Percentiles rank a stretch among this genome's conserved stretches.
Conservation (phyloP, 306 rosid genomes). For the Begonia masoniana region DNA sequence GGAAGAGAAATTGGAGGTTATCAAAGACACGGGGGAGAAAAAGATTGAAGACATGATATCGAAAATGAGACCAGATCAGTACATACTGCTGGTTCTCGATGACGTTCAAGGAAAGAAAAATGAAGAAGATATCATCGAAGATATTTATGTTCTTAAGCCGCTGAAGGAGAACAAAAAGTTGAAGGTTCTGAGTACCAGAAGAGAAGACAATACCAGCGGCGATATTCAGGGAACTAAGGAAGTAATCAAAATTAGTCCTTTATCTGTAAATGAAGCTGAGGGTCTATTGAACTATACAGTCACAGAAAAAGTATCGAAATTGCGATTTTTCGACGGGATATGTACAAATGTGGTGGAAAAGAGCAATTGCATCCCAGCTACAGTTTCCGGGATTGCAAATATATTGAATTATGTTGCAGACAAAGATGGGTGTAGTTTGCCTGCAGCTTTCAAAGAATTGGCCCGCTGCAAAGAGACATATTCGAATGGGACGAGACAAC, state of each 20-base stretch:
- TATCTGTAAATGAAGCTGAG: neutral
- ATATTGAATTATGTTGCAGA: constrained; percentile 7
- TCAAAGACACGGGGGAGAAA: neutral
- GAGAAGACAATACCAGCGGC: neutral
- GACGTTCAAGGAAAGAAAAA: constrained; percentile 1
- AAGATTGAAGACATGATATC: neutral
- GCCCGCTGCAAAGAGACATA: constrained; percentile 7
- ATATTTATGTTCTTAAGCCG: neutral
- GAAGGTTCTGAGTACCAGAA: constrained; percentile 17
- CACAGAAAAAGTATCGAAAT: neutral
- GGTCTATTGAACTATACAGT: neutral
- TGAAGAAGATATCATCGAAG: neutral
- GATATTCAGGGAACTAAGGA: neutral
- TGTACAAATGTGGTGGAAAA: neutral
- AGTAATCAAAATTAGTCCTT: neutral
- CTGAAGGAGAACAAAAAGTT: neutral
- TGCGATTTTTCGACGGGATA: neutral
- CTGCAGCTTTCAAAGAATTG: constrained; percentile 1
- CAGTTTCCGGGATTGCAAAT: constrained; percentile 2
- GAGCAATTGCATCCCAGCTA: neutral
- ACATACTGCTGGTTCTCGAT: constrained; percentile 14
- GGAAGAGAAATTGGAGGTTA: neutral
- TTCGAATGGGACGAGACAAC: neutral
- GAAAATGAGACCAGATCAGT: neutral
- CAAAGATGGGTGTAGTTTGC: too few species aligned